Percentiles rank a stretch among this genome's conserved stretches.
phyloP scores from a whole-genome alignment of 371 early-diverging fungal species.

The Umbelopsis sp. region DNA sequence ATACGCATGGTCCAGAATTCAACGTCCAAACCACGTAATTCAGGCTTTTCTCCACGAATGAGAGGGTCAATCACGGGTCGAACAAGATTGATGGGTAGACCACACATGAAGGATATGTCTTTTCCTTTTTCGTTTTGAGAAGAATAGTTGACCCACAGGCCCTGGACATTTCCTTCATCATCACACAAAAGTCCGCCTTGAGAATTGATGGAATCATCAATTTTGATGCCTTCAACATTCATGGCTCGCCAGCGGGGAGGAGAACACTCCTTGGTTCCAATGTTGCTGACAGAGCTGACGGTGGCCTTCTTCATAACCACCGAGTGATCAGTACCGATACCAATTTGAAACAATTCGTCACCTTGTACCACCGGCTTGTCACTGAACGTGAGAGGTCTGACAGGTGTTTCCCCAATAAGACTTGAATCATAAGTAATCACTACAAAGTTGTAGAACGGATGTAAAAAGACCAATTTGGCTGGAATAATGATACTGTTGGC shows the following conservation, averaged over 20 bases:
- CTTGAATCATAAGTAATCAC: conserved; percentile 74
- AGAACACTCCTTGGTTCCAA: conserved; percentile 65
- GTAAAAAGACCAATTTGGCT: conserved; percentile 69
- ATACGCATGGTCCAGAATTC: conserved; percentile 83
- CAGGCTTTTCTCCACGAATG: conserved; percentile 42
- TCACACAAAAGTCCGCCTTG: conserved; percentile 75
- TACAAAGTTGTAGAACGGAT: conserved; percentile 83
- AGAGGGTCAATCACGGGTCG: conserved; percentile 42
- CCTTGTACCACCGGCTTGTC: conserved; percentile 62
- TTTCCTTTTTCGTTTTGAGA: conserved; percentile 68
- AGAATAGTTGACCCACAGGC: conserved; percentile 76
- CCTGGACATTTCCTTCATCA: conserved; percentile 67
- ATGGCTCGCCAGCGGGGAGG: conserved; percentile 73
- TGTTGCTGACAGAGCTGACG: conserved; percentile 60
- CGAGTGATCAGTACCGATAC: conserved; percentile 59
- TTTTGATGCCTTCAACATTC: conserved; percentile 78
- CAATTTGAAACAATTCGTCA: conserved; percentile 65
- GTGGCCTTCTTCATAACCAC: conserved; percentile 60
- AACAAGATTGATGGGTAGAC: conserved; percentile 53
- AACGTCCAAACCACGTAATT: conserved; percentile 62
- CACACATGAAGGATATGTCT: conserved; percentile 68
- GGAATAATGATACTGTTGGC: conserved; percentile 80
- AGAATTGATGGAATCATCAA: conserved; percentile 58
- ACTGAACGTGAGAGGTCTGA: conserved; percentile 62
- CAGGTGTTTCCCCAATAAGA: conserved; percentile 75